A percentile compares a stretch with the other conserved stretches of the same genome.
phyloP scores from a whole-genome alignment of 345 rosid species.

The Mangifera indica region DNA sequence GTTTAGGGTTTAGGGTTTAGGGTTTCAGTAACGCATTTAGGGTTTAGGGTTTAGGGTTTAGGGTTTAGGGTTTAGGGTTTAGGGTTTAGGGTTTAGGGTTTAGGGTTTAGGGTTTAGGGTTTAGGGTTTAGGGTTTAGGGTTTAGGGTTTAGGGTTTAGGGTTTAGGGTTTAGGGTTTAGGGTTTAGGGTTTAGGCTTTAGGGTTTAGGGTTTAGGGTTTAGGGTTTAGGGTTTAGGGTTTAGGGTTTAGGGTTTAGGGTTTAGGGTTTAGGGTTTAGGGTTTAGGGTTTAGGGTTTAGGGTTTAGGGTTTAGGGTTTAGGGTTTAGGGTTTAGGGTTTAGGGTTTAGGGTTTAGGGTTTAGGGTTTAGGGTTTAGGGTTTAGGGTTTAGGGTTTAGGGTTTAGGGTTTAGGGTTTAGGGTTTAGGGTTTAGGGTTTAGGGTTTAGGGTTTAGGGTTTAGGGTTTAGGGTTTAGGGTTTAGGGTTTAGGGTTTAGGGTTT shows the following conservation, averaged over 20 bases:
- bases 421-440: constrained; percentile 27
- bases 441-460: constrained; percentile 28
- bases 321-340: constrained; percentile 24
- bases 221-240: constrained; percentile 25
- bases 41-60: constrained; percentile 24
- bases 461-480: constrained; percentile 25
- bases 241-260: constrained; percentile 27
- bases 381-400: constrained; percentile 31
- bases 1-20: constrained; percentile 32
- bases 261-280: constrained; percentile 24
- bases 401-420: constrained; percentile 28
- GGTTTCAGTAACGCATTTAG: too few species aligned
- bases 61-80: constrained; percentile 29
- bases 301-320: constrained; percentile 15
- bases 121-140: constrained; percentile 32
- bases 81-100: constrained; percentile 34
- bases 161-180: constrained; percentile 28
- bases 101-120: constrained; percentile 30
- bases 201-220: constrained; percentile 27
- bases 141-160: constrained; percentile 24
- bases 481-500: constrained; percentile 25
- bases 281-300: constrained; percentile 24
- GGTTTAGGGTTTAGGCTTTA: constrained; percentile 32
- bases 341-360: constrained; percentile 25
- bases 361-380: constrained; percentile 31